These are phyloP conservation scores for Scedosporium apiospermum DNA, from an alignment of 2,329 filamentous ascomycete species.

Conservation along the genomic window DNA sequence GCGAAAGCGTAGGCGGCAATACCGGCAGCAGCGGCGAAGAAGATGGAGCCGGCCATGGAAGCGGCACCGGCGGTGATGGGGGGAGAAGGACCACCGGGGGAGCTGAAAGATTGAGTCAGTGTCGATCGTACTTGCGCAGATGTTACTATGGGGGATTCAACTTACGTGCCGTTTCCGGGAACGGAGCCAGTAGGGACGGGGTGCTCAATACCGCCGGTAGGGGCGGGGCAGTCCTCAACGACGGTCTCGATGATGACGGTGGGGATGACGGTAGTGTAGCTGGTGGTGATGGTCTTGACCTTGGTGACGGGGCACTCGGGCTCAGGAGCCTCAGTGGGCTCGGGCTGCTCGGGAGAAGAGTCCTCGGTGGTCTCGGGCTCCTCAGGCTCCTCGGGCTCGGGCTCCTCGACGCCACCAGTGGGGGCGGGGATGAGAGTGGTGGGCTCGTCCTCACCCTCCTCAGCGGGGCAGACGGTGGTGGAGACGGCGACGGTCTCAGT, in stretches of 20 bases:
- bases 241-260: conserved; percentile 37
- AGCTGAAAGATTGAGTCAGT: conserved; percentile 15
- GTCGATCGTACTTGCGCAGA: not conserved
- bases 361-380: conserved; percentile 7
- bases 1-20: conserved; percentile 43
- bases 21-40: conserved; percentile 46
- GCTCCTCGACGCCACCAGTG: conserved; percentile 10
- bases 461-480: conserved; percentile 30
- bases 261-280: conserved; percentile 45
- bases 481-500: conserved; percentile 28
- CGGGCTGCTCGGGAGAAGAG: conserved; percentile 11
- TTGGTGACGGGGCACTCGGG: conserved; percentile 22
- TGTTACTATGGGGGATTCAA: conserved; percentile 9
- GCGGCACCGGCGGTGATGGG: conserved; percentile 41
- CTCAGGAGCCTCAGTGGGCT: conserved; percentile 13
- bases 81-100: conserved; percentile 19
- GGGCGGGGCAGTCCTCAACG: conserved; percentile 30
- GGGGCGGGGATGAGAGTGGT: conserved; percentile 8
- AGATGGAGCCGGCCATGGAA: conserved; percentile 41
- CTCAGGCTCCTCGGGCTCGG: conserved; percentile 12
- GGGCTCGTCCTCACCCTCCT: conserved; percentile 8
- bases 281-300: conserved; percentile 45
- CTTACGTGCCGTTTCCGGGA: conserved; percentile 26
- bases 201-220: conserved; percentile 15
- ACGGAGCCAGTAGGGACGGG: conserved; percentile 17